These are phyloP conservation scores for Eucalyptus regnans DNA, from an alignment of 345 rosid genomes.

Conservation along the genomic window DNA sequence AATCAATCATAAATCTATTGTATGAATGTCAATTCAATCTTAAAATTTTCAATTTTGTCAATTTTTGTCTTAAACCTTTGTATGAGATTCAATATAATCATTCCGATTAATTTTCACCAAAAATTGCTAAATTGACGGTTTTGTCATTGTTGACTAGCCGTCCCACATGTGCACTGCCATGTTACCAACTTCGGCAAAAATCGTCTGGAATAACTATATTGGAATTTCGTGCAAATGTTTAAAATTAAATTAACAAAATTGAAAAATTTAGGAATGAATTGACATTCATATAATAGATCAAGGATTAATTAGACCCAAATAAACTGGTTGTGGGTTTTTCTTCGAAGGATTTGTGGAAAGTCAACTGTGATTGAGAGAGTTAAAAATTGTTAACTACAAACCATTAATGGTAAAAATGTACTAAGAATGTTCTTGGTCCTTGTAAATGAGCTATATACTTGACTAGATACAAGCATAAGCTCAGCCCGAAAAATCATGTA, in stretches of 20 bases:
- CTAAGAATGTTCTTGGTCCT: no score
- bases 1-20: neutral
- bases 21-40: neutral
- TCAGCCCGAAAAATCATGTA: no score
- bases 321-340: neutral
- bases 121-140: fast-evolving
- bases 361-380: neutral
- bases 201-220: no score
- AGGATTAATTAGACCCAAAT: neutral
- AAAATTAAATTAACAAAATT: no score
- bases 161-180: neutral
- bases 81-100: neutral
- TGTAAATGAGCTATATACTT: no score
- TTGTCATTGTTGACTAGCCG: fast-evolving
- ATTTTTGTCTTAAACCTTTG: neutral
- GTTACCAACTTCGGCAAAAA: no score
- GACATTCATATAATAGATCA: no score
- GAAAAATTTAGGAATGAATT: no score
- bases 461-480: no score
- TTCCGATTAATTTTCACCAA: neutral
- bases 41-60: neutral
- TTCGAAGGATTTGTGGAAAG: neutral
- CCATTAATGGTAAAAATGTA: no score
- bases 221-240: fast-evolving
- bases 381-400: no score